Conservation (phyloP, 2,329 filamentous ascomycete genomes). For the Fusarium marasasianum region DNA sequence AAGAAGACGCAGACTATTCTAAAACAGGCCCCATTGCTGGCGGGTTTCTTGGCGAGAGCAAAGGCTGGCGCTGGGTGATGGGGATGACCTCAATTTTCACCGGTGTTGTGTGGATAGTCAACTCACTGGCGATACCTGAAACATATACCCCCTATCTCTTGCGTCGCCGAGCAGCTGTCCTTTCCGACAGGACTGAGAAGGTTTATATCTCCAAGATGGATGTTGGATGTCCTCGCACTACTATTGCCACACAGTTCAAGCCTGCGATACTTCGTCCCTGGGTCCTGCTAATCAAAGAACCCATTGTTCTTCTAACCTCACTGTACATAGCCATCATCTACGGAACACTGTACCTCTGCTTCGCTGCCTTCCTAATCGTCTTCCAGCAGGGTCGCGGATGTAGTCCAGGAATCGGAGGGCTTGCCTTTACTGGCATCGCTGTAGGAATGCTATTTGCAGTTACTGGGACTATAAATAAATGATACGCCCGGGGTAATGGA, state of each 20-base stretch:
- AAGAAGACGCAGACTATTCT: not conserved
- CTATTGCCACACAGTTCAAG: slow-evolving; percentile 60
- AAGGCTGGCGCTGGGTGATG: slow-evolving; percentile 73
- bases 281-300: slow-evolving; percentile 33
- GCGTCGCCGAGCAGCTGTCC: slow-evolving; percentile 58
- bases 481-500: too few species aligned
- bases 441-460: too few species aligned
- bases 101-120: slow-evolving; percentile 65
- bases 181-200: slow-evolving; percentile 63
- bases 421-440: too few species aligned
- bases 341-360: too few species aligned
- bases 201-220: slow-evolving; percentile 63
- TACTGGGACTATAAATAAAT: too few species aligned
- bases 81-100: slow-evolving; percentile 70
- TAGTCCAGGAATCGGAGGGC: too few species aligned
- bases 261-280: slow-evolving; percentile 69
- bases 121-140: slow-evolving; percentile 63
- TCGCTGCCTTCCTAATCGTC: too few species aligned
- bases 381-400: too few species aligned
- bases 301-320: too few species aligned
- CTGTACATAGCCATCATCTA: too few species aligned
- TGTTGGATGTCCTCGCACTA: slow-evolving; percentile 53
- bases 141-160: slow-evolving; percentile 68
- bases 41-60: slow-evolving; percentile 68
- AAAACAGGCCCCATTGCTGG: slow-evolving; percentile 66